Evolutionary conservation across 345 rosid species (phyloP), one percentile per base, ranked within the genome.

Genomic region (Arabis alpina): DNA sequence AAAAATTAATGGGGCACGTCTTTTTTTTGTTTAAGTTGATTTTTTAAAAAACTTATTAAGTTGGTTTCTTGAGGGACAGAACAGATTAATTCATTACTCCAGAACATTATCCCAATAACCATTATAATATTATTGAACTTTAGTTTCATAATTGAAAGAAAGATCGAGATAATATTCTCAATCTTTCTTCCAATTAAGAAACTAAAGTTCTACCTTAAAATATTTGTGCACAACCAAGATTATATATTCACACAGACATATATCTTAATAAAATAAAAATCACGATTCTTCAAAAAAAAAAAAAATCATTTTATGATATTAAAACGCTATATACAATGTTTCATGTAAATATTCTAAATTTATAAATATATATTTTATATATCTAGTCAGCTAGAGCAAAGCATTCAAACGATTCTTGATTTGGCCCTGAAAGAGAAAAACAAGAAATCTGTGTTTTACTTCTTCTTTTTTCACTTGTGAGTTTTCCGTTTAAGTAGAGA

Each of bases 11-110:
- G 54, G 32, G 54, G 50, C 42, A 49, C 40, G 30, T 30, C 23
- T 30, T 57, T 50, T 34, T 57, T 58, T 34, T 57, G 61, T 34
- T 19, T 19, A 19, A 19, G 23, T 19, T 19, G 23, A 19, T 19
- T 19, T 19, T 19, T 19, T 19, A 0, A 0, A 19, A 19, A 19
- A 19, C 23, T 19, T 19, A 19, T 49, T 53, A 32, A 52, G 47
- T 61, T 61, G 28, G 61, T 39, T 66, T 50, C 15, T 66, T 57
- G 19, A 39, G 37, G 11, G 53, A 45, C 2, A 13, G 39, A 45
- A 13, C 2, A 13, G 50, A 64, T 64, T 19, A 15, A 5, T 39
- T 27, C 34, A 40, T 19, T 19, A 19, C 23, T 19, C 23, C 23
- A 19, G 23, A 19, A 19, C 23, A 19, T 19, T 19, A 19, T 19